Percentiles rank a stretch among this genome's conserved stretches.
Evolutionary conservation across 306 rosid species (phyloP).

Genomic region (Corylus americana): DNA sequence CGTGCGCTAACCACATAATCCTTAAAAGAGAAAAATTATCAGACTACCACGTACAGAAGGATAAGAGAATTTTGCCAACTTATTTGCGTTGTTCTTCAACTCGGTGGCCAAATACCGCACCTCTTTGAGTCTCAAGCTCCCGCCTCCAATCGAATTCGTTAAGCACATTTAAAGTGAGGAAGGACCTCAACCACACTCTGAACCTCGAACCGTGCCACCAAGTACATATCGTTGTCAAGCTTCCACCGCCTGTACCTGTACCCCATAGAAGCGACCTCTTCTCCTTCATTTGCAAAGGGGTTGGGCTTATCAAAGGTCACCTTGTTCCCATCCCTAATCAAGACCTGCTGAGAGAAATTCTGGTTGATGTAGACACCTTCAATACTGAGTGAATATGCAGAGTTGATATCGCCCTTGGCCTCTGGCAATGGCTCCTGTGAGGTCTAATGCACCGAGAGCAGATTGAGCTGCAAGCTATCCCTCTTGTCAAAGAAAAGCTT

Average conservation of each 20-base stretch:
- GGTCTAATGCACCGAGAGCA: constrained; percentile 89
- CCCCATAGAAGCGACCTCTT: constrained; percentile 86
- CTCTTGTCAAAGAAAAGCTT: constrained; percentile 87
- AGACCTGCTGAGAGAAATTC: constrained; percentile 87
- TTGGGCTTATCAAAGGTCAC: constrained; percentile 80
- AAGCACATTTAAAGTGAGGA: constrained; percentile 83
- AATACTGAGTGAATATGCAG: constrained; percentile 69
- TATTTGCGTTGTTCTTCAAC: constrained; percentile 92
- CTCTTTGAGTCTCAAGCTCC: constrained; percentile 96
- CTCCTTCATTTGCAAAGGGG: constrained; percentile 94
- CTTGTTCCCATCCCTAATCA: constrained; percentile 77
- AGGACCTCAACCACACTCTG: constrained; percentile 94
- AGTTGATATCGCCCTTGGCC: constrained; percentile 90
- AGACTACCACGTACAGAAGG: neutral
- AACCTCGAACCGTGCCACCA: constrained; percentile 87
- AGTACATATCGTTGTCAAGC: constrained; percentile 77
- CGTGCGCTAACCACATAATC: no score
- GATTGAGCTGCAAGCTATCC: constrained; percentile 89
- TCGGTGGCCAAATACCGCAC: constrained; percentile 98
- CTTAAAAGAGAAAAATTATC: neutral
- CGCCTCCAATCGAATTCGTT: constrained; percentile 97
- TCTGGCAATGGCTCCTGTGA: constrained; percentile 95
- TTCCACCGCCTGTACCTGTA: constrained; percentile 92
- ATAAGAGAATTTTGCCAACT: constrained; percentile 58
- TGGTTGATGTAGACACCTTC: constrained; percentile 93